A percentile compares a stretch with the other conserved stretches of the same genome.
phyloP scores from a whole-genome alignment of 495 filamentous ascomycete genomes.

The Pyrenula aspistea region DNA sequence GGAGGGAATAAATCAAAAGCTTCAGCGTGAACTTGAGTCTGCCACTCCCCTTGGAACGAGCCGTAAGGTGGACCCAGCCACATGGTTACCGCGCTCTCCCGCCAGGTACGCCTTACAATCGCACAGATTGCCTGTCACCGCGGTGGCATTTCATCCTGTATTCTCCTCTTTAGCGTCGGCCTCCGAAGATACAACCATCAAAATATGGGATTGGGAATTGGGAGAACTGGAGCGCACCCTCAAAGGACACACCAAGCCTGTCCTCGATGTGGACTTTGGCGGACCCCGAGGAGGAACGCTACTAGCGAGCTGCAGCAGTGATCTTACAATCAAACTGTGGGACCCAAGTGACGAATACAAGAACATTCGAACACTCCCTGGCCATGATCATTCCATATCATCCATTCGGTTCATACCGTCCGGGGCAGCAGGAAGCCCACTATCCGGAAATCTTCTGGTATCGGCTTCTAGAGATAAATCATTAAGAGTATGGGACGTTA shows the following conservation, averaged over 20 bases:
- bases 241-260: conserved; percentile 86
- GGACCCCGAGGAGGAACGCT: conserved; percentile 77
- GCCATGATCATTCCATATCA: conserved; percentile 87
- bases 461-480: conserved; percentile 77
- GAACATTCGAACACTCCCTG: conserved; percentile 83
- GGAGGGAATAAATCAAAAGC: conserved; percentile 52
- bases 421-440: conserved; percentile 37
- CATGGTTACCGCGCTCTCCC: conserved; percentile 75
- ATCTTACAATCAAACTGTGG: conserved; percentile 94
- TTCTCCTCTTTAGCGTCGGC: conserved; percentile 88
- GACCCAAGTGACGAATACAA: conserved; percentile 91
- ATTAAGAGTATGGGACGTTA: conserved; percentile 81
- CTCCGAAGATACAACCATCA: conserved; percentile 87
- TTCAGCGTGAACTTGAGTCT: conserved; percentile 76
- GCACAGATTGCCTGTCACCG: conserved; percentile 71
- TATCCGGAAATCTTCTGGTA: conserved; percentile 59
- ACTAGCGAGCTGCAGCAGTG: conserved; percentile 80
- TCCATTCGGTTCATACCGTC: conserved; percentile 82
- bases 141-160: conserved; percentile 87
- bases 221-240: conserved; percentile 86
- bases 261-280: conserved; percentile 84
- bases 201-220: conserved; percentile 97
- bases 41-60: conserved; percentile 73
- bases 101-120: conserved; percentile 75
- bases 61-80: conserved; percentile 70